Evolutionary conservation across 257 asterid species (phyloP).

Genomic region (Solanum gandarillasii): DNA sequence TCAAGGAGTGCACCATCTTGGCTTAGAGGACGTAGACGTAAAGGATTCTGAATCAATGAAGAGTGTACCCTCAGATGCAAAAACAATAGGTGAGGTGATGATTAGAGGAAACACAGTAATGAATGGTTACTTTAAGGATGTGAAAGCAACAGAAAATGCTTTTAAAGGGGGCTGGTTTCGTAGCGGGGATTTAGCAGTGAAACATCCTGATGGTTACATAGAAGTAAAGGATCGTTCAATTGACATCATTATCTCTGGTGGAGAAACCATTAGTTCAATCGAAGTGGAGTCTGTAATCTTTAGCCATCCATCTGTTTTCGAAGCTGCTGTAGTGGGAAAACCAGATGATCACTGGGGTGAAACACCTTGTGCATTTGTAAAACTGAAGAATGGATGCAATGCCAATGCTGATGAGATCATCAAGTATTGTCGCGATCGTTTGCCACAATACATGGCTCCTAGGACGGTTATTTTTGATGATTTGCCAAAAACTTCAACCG

Average conservation of each 20-base stretch:
- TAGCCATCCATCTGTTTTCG: neutral
- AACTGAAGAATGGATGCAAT: neutral
- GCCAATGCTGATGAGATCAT: neutral
- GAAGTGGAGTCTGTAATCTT: neutral
- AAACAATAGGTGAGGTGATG: neutral
- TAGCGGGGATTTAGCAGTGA: neutral
- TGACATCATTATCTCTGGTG: neutral
- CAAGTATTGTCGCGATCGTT: neutral
- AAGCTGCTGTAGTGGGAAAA: neutral
- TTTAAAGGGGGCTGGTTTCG: neutral
- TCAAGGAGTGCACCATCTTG: neutral
- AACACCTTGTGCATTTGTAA: neutral
- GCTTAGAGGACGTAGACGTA: neutral
- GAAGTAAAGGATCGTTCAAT: neutral
- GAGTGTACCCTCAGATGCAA: neutral
- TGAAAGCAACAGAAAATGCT: neutral
- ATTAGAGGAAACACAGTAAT: neutral
- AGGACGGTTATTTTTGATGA: neutral
- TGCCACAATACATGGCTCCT: neutral
- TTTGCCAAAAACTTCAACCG: neutral
- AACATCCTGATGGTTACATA: neutral
- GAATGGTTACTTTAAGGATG: neutral
- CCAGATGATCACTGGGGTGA: neutral
- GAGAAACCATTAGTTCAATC: neutral
- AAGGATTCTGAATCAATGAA: neutral